Percentiles rank a stretch among this genome's conserved stretches.
phyloP scores from a whole-genome alignment of 1,139 yeast species.

The Arxiozyma bovina region DNA sequence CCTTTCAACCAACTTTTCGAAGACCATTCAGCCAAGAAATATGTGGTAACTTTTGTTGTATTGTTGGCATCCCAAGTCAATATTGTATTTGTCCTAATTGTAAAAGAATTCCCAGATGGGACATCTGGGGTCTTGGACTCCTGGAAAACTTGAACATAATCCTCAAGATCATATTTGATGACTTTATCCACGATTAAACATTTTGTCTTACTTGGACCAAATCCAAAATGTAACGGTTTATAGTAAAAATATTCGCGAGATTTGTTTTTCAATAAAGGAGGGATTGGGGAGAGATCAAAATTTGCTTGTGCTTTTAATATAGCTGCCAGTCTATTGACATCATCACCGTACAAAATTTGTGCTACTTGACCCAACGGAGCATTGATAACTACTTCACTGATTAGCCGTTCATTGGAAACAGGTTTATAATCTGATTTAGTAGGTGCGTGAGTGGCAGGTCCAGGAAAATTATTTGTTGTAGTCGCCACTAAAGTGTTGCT shows the following conservation, averaged over 20 bases:
- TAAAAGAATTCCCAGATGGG: constrained; percentile 80
- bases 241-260: constrained; percentile 57
- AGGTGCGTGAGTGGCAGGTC: constrained; percentile 44
- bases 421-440: constrained; percentile 45
- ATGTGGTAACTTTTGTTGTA: constrained; percentile 55
- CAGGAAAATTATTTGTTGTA: constrained; percentile 12
- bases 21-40: constrained; percentile 73
- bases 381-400: constrained; percentile 50
- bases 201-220: constrained; percentile 89
- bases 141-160: constrained; percentile 53
- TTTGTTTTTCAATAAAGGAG: constrained; percentile 37
- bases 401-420: constrained; percentile 51
- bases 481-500: constrained; percentile 3
- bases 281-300: constrained; percentile 52
- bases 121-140: constrained; percentile 84
- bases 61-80: constrained; percentile 69
- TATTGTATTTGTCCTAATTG: constrained; percentile 53
- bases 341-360: constrained; percentile 62
- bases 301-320: constrained; percentile 61
- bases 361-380: constrained; percentile 80
- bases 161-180: constrained; percentile 50
- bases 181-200: constrained; percentile 68
- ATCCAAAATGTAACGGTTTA: constrained; percentile 73
- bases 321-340: constrained; percentile 44
- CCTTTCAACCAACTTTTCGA: constrained; percentile 40